Base-by-base conservation (phyloP, 106 monocot species). In the Posidonia australis region DNA sequence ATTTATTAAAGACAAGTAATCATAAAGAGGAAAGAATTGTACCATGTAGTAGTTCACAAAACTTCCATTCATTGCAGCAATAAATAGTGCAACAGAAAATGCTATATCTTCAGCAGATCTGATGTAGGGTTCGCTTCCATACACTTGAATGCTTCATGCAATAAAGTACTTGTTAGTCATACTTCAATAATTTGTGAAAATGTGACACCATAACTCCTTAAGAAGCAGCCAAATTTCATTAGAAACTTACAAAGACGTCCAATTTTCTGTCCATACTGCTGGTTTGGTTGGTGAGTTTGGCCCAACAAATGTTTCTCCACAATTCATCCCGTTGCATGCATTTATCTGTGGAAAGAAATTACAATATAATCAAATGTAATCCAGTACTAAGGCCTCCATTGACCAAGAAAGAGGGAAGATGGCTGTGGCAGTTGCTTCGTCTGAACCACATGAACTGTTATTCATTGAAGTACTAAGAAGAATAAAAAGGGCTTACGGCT, bases 221-320 rank as follows among this genome's bases (percentile, higher is more conserved):
- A 49, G 49, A 16, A 30, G 13, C 25, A 10, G 25, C 10, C 27
- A 59, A 59, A 7, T 31, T n/a, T 59, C 28, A 59, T 13, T 59
- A 23, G 46, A 41, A 45, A 72, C 77, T 64, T 83, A 91, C 91
- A 51, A 41, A 66, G 78, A 62, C 1, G 91, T 88, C 98, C 98
- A 98, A 46, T 98, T 98, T 66, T 98, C 90, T 11, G 87, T 91
- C 98, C 98, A 98, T 10, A 98, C 13, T 25, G 84, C 11, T 64
- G 98, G 98, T 67, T 98, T 98, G 10, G 67, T 77, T 16, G 87
- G 91, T 46, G 91, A 91, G 67, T 98, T 98, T 29, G 98, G 98
- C 21, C 85, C 86, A 25, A 13, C 20, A 72, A 86, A 90, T 28
- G 83, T 93, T 72, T 93, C 78, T 28, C 82, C 94, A 43, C 90